Base-by-base conservation (phyloP, 129 eudicot species). In the Apium graveolens region DNA sequence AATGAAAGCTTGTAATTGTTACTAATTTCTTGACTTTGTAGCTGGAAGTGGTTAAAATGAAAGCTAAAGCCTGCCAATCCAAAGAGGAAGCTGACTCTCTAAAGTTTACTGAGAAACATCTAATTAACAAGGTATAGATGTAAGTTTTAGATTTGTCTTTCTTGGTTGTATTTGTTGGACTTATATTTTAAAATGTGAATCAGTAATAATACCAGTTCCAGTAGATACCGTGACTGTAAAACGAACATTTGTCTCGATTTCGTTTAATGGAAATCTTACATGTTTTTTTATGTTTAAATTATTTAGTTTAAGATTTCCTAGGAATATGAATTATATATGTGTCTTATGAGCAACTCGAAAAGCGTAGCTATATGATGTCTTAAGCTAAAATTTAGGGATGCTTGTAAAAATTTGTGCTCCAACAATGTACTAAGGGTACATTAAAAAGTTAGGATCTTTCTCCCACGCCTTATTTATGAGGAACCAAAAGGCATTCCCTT, bases 71-170 rank as follows among this genome's bases (percentile, higher is more conserved):
- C 21, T 76, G 90, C 84, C 79, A 82, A 77, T 95, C 99, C 57
- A 75, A 91, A 85, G 99, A 90, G 71, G 99, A 95, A 79, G 96
- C 79, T 17, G 89, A 95, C 14, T 87, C 97, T 14, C 92, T 91
- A 20, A 92, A 88, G 81, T 87, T 94, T 82, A 79, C 78, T 18
- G 89, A 94, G 85, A 94, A 94, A 76, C 84, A 86, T 76, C 81
- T 91, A 74, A 91, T 94, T 14, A 94, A 87, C 84, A 90, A 91
- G 96, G 97, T 94, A 79, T 74, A 55, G 69, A 74, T 39, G 72
- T 68, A 57, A 51, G 46, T 57, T 51, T 83, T 51, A 9, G 53
- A 21, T 32, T 13, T 69, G 72, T 74, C 76, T 79, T 72, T 76
- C 38, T 49, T 39, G 55, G 73, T 31, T 73, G 39, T 81, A 26